phyloP scores from a whole-genome alignment of 2,329 filamentous ascomycete genomes.

The Colletotrichum viniferum region DNA sequence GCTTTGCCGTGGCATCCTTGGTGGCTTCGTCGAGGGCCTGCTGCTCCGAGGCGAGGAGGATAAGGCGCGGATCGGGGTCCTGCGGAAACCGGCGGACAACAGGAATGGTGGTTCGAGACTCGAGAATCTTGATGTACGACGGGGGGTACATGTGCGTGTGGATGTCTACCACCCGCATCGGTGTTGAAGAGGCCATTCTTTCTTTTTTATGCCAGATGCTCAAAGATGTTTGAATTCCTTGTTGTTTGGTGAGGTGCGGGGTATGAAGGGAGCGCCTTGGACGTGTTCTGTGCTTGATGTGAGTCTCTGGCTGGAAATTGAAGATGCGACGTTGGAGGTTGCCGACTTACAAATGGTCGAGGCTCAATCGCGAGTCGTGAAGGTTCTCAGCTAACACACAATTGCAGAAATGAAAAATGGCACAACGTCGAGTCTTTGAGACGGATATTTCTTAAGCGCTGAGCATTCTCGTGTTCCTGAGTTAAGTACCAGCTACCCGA shows the following conservation, averaged over 20 bases:
- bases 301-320: neutral
- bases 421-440: neutral
- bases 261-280: neutral
- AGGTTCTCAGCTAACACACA: neutral
- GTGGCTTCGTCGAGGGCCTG: slow-evolving; percentile 52
- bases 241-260: neutral
- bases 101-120: slow-evolving; percentile 66
- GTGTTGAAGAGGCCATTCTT: slow-evolving; percentile 38
- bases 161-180: slow-evolving; percentile 61
- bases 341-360: neutral
- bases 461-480: neutral
- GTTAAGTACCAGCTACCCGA: slow-evolving; percentile 8
- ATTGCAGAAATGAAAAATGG: neutral
- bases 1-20: slow-evolving; percentile 58
- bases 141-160: slow-evolving; percentile 75
- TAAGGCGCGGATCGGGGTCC: slow-evolving; percentile 63
- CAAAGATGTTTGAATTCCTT: neutral
- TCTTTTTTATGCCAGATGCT: neutral
- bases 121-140: slow-evolving; percentile 64
- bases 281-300: neutral
- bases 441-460: neutral
- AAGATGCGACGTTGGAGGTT: neutral
- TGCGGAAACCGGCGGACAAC: slow-evolving; percentile 71
- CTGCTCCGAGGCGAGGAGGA: slow-evolving; percentile 62
- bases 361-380: neutral